Evolutionary conservation across 805 yeast species (phyloP).

Genomic region (Candida jianshihensis): DNA sequence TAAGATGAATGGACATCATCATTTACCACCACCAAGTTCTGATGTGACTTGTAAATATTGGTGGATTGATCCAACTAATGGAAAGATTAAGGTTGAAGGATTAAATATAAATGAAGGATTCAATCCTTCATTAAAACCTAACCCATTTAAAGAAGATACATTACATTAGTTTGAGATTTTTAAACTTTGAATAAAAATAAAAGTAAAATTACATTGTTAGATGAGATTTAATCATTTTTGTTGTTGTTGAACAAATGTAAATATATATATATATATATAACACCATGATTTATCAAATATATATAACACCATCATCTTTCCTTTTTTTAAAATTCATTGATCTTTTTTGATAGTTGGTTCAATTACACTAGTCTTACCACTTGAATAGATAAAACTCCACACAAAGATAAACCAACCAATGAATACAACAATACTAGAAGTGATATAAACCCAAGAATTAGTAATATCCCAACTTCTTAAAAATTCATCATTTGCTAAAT

Average conservation of each 20-base stretch:
- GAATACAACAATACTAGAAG: constrained; percentile 63
- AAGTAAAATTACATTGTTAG: constrained; percentile 77
- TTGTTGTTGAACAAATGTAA: too few species aligned
- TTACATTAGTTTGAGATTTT: too few species aligned
- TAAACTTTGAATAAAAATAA: too few species aligned
- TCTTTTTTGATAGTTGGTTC: constrained; percentile 15
- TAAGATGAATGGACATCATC: constrained; percentile 22
- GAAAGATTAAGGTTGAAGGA: constrained; percentile 46
- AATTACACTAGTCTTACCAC: constrained; percentile 9
- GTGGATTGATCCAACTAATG: constrained; percentile 79
- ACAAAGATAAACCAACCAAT: constrained; percentile 74
- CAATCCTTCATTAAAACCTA: constrained; percentile 62
- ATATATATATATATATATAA: too few species aligned
- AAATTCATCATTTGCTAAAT: constrained; percentile 92
- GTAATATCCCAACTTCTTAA: constrained; percentile 89
- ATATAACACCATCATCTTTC: too few species aligned
- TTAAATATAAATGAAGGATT: constrained; percentile 35
- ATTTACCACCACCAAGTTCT: constrained; percentile 84
- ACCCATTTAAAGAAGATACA: constrained; percentile 62
- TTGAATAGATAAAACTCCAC: constrained; percentile 40
- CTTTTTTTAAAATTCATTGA: too few species aligned
- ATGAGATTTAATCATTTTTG: constrained; percentile 51
- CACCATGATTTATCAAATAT: too few species aligned
- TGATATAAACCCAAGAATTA: constrained; percentile 86
- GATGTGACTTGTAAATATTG: constrained; percentile 65